These are phyloP conservation scores for Tetrapisispora namnaoensis DNA, from an alignment of 805 yeast genomes.

Conservation along the genomic window DNA sequence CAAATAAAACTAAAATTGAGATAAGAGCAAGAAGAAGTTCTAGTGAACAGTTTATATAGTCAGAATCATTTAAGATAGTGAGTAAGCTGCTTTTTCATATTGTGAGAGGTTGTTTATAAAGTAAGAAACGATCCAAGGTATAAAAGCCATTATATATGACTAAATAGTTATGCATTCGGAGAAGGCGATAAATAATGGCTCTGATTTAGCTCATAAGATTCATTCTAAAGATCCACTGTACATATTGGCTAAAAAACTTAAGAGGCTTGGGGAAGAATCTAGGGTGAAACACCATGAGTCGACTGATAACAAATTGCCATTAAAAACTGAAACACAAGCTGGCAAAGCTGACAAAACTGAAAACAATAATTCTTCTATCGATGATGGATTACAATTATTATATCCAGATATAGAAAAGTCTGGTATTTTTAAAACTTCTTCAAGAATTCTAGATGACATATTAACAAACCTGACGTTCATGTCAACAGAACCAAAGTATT, in stretches of 20 bases:
- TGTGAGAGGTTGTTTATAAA: no score
- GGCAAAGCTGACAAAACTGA: background rate
- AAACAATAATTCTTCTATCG: background rate
- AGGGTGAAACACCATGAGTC: background rate
- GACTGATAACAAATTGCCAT: background rate
- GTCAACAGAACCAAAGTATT: background rate
- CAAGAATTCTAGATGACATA: constrained; percentile 3
- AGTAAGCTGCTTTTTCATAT: no score
- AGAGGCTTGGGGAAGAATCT: background rate
- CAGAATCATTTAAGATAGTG: no score
- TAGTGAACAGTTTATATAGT: no score
- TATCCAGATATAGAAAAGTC: background rate
- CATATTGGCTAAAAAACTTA: background rate
- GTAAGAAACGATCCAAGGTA: background rate
- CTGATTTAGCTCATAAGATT: background rate
- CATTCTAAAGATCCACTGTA: constrained; percentile 1
- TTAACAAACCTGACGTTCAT: background rate
- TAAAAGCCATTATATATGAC: background rate
- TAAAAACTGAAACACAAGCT: background rate
- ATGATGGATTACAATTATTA: background rate
- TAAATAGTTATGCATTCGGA: background rate
- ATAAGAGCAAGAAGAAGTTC: no score
- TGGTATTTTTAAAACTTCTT: background rate
- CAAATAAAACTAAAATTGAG: no score
- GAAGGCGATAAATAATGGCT: background rate